Base-by-base conservation (phyloP, 2,329 filamentous ascomycete species). In the Penicillium griseofulvum region DNA sequence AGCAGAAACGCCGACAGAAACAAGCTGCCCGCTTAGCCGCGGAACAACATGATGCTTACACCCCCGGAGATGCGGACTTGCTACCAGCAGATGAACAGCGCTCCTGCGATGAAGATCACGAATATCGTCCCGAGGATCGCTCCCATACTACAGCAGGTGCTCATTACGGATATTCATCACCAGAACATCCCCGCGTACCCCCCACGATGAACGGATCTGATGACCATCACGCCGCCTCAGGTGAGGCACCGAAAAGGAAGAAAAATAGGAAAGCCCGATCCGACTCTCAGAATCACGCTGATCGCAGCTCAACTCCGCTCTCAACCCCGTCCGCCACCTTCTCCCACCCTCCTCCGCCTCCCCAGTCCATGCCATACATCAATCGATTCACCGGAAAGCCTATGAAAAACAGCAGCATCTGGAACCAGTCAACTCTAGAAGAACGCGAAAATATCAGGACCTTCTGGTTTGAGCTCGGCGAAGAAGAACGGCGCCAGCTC, bases 361-460 rank as follows among this genome's bases (percentile, higher is more conserved):
- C 77, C 41, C 72, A 76, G 48, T 68, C 78, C 28, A 72, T 79
- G 39, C 71, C 75, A 42, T 73, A 74, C 43, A 68, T 72, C 24
- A 66, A 76, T 53, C 73, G 75, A 33, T 71, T 75, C 42, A 71
- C 75, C 9, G 70, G 76, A 49, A 77, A 77, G 58, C 71, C 79
- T 64, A 83, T 84, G 49, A 87, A 87, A 68, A 90, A 94, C 69
- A 92, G 91, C 59, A 72, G 68, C 74, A 96, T 99, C 74, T 99
- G 94, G 94, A 97, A 97, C 70, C 97, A 91, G 3, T 94, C 90
- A 55, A 94, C 90, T 10, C 85, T 90, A 63, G 91, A 97, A 74
- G 94, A 99, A 77, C 89, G 94, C 34, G 91, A 97, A 77, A 89
- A 94, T 49, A 99, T 99, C 71, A 96, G 97, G 76, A 90, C 96